Base-by-base conservation (phyloP, 2,329 filamentous ascomycete genomes). In the Colletotrichum noveboracense region DNA sequence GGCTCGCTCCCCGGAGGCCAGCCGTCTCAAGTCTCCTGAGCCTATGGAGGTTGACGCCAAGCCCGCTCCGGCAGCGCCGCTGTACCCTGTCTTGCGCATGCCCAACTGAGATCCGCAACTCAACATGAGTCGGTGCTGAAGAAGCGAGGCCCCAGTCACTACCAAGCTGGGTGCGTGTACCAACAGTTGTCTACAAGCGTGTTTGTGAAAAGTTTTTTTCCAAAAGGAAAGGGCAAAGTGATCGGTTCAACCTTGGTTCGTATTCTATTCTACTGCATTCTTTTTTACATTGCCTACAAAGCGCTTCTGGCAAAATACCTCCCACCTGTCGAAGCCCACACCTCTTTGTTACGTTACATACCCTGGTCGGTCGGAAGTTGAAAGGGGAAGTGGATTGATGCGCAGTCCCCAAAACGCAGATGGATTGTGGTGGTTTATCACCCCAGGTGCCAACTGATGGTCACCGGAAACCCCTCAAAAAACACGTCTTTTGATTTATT, bases 21-120 rank as follows among this genome's bases (percentile, higher is more conserved):
- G 38, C 69, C 83, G 58, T 82, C 84, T 77, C 62, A 76, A 74
- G 66, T 77, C 75, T 56, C 77, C 77, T 36, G 77, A 78, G 48
- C 75, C 75, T 12, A 78, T 78, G 75, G 75, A 78, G 65, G 72
- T 78, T 12, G 77, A 78, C 18, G 62, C 76, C 7, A 74, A 69
- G 65, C 70, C 76, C 3, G 24, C 38, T 1, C 74, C 77, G 26
- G 76, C 77, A 7, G 77, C 77, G 43, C 77, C 76, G 48, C 81
- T 87, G 16, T 87, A 87, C 74, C 85, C 85, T 26, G 82, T 86
- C 73, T 82, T 87, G 52, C 85, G 85, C 52, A 82, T 85, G 80
- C 84, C 84, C 58, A 83, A 83, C 64, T 79, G 81, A 73, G 84
- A 32, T 24, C 3, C 26, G 43, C 13, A 26, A 34, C 24, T 55